phyloP scores from a whole-genome alignment of 306 rosid genomes.

The Rosa lucieae region DNA sequence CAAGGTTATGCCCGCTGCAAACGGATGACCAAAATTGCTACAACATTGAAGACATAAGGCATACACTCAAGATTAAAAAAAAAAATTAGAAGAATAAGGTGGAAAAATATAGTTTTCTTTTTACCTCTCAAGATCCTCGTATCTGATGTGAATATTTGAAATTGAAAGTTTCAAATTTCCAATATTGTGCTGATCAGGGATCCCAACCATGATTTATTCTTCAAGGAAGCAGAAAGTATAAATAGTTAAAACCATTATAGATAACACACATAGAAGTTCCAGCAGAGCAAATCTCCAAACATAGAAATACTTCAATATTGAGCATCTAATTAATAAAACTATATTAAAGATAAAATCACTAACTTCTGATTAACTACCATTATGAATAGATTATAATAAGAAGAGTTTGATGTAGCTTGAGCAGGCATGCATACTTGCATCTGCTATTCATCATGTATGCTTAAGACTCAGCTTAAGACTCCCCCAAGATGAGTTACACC shows the following conservation, averaged over 20 bases:
- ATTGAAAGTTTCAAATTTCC: constrained; percentile 96
- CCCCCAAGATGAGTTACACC: background rate
- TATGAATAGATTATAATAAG: background rate
- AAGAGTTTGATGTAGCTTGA: background rate
- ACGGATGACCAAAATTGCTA: constrained; percentile 95
- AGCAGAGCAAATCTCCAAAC: background rate
- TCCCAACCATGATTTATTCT: constrained; percentile 97
- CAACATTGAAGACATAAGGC: constrained; percentile 42
- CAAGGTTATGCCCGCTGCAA: constrained; percentile 90
- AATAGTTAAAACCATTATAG: background rate
- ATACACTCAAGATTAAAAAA: constrained; percentile 19
- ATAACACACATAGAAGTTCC: background rate
- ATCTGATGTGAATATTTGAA: constrained; percentile 94
- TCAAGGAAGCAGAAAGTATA: constrained; percentile 17
- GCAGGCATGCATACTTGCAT: background rate
- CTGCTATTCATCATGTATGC: background rate
- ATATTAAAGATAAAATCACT: background rate
- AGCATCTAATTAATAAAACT: background rate
- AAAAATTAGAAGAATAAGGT: background rate
- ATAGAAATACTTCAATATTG: background rate
- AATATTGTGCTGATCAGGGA: constrained; percentile 86
- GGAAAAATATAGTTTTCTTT: constrained; percentile 8
- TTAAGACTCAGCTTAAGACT: background rate
- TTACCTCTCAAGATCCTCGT: constrained; percentile 93
- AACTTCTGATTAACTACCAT: background rate